A percentile compares a stretch with the other conserved stretches of the same genome.
phyloP scores from a whole-genome alignment of 192 early-diverging fungal genomes.

The Coemansia sp. region DNA sequence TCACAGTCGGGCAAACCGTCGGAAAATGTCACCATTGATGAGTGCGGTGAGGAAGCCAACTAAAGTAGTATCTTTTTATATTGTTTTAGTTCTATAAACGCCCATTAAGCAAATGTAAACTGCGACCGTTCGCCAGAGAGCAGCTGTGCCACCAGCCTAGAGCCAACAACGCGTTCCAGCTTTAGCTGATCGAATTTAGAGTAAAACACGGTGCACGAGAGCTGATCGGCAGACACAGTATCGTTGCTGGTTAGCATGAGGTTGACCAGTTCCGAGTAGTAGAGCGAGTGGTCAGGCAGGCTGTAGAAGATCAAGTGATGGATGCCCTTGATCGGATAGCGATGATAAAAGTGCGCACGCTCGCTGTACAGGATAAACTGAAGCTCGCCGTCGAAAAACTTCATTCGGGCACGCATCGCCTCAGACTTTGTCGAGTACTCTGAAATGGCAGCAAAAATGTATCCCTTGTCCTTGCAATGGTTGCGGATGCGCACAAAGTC shows the following conservation, averaged over 20 bases:
- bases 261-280: constrained; percentile 89
- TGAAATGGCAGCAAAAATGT: constrained; percentile 72
- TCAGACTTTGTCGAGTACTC: constrained; percentile 87
- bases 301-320: constrained; percentile 87
- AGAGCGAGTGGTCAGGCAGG: constrained; percentile 79
- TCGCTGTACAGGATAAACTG: constrained; percentile 85
- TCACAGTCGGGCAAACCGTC: constrained; percentile 59
- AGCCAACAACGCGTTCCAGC: constrained; percentile 88
- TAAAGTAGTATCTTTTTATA: background rate
- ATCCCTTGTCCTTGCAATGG: constrained; percentile 71
- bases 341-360: constrained; percentile 94
- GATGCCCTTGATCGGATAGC: constrained; percentile 79
- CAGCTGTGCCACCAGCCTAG: constrained; percentile 69
- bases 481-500: constrained; percentile 95
- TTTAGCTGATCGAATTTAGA: constrained; percentile 81
- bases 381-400: constrained; percentile 78
- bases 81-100: background rate
- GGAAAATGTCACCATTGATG: constrained; percentile 59
- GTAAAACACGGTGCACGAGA: constrained; percentile 68
- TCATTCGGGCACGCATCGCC: constrained; percentile 69
- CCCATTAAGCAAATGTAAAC: constrained; percentile 54
- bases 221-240: constrained; percentile 42
- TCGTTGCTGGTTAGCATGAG: constrained; percentile 52
- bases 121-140: constrained; percentile 59
- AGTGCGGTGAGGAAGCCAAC: constrained; percentile 50